Conservation (phyloP, 2,329 filamentous ascomycete species). For the Trichoderma sp. region DNA sequence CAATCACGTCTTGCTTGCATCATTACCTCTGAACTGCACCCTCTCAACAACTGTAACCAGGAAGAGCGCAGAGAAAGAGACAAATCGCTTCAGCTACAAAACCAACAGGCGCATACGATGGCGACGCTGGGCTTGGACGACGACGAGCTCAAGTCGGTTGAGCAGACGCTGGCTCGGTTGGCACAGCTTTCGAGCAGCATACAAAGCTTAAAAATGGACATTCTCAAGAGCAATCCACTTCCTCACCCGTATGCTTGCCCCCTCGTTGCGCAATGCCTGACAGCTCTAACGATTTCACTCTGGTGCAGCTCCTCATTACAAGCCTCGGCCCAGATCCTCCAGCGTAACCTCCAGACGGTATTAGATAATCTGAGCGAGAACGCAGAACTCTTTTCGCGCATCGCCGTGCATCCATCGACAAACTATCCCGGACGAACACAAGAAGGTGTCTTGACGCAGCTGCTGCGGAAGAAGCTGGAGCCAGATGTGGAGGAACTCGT, state of each 20-base stretch:
- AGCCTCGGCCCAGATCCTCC: conserved; percentile 70
- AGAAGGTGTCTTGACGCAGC: conserved; percentile 63
- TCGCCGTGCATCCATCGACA: conserved; percentile 75
- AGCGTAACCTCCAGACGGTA: conserved; percentile 68
- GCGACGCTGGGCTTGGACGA: conserved; percentile 52
- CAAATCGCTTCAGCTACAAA: not conserved
- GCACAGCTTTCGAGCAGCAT: conserved; percentile 70
- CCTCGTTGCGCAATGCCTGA: not conserved
- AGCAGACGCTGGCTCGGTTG: conserved; percentile 69
- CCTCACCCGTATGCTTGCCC: conserved; percentile 61
- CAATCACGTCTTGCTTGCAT: not conserved
- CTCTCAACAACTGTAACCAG: not conserved
- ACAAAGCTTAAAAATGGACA: conserved; percentile 60
- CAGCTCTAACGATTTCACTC: not conserved
- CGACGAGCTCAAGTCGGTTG: conserved; percentile 67
- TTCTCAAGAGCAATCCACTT: conserved; percentile 64
- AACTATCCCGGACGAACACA: conserved; percentile 72
- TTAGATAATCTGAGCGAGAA: conserved; percentile 66
- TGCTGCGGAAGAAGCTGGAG: conserved; percentile 83
- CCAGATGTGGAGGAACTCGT: conserved; percentile 75
- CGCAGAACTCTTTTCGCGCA: conserved; percentile 65
- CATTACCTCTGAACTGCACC: not conserved
- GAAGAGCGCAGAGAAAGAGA: not conserved
- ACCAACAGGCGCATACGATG: conserved; percentile 31
- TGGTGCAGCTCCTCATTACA: conserved; percentile 65